phyloP scores from a whole-genome alignment of 805 yeast species.

The Candida ortonii region DNA sequence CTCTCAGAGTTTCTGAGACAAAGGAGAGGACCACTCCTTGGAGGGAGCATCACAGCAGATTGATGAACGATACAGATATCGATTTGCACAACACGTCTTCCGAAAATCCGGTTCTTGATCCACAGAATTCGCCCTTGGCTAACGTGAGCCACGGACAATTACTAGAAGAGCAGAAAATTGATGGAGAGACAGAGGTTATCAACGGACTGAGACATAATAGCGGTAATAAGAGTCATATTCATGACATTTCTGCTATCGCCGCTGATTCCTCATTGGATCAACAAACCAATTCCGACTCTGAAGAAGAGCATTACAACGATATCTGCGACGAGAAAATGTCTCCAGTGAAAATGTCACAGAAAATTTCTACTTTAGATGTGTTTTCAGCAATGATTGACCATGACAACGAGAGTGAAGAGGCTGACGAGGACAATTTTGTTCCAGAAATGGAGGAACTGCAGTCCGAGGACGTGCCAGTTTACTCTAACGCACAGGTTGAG shows the following conservation, averaged over 20 bases:
- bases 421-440: constrained; percentile 12
- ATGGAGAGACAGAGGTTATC: constrained; percentile 28
- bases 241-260: constrained; percentile 23
- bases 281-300: constrained; percentile 6
- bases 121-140: constrained; percentile 31
- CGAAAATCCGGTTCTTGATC: constrained; percentile 19
- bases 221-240: constrained; percentile 10
- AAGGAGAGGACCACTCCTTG: constrained; percentile 17
- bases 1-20: constrained; percentile 9
- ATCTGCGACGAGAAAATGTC: constrained; percentile 24
- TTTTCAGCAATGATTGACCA: constrained; percentile 22
- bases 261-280: constrained; percentile 22
- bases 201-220: constrained; percentile 16
- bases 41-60: constrained; percentile 26
- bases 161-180: constrained; percentile 23
- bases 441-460: constrained; percentile 13
- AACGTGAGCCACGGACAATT: constrained; percentile 29
- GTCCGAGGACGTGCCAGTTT: constrained; percentile 17
- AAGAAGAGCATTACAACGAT: constrained; percentile 10
- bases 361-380: constrained; percentile 20
- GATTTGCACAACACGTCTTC: constrained; percentile 13
- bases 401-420: constrained; percentile 18
- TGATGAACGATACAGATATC: constrained; percentile 21
- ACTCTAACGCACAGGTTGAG: constrained; percentile 20
- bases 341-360: constrained; percentile 23